Evolutionary conservation across 116 monocot genomes (phyloP), one percentile per base, ranked within the genome.

Genomic region (Zostera marina): DNA sequence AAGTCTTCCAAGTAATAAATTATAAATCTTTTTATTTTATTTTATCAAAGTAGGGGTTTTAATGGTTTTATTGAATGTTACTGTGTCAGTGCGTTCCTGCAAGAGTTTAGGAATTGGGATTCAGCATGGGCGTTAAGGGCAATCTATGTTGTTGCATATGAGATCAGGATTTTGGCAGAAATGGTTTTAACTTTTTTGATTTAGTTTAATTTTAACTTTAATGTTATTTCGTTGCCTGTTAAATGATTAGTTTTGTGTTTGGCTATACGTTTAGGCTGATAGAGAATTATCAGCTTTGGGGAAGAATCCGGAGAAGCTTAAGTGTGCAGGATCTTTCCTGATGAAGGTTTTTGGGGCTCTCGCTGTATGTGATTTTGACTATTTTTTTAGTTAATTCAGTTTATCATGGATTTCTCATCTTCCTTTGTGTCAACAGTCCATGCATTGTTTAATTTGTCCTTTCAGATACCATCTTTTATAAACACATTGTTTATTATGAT

Each of bases 61-160:
- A 40, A 10, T 58, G 38, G 38, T 3, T 58, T 4, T 53, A 24
- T 25, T 3, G 38, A 13, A n/a, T n/a, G n/a, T n/a, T n/a, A n/a
- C n/a, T n/a, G n/a, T 66, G 45, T 26, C 77, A 88, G 94, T 74
- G 84, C 77, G 13, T 94, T 94, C 56, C 63, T 88, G 65, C 88
- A 77, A 75, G 93, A 94, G 74, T 94, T 94, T 54, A 60, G 93
- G 66, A 94, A 94, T 61, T 94, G 93, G 93, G 93, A 88, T 63
- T 57, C 88, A 14, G 76, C 79, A 6, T 88, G 93, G 93, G 93
- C 84, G 13, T 49, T 94, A 70, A 79, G 79, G 42, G 77, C 88
- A 0, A 55, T 94, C 70, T 79, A 77, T 40, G 41, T 60, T 3
- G 54, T 94, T 19, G 79, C 81, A 6, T 75, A 75, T 11, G 85